Evolutionary conservation across 768 basidiomycete genomes (phyloP).

Genomic region (Glaciozyma martinii): DNA sequence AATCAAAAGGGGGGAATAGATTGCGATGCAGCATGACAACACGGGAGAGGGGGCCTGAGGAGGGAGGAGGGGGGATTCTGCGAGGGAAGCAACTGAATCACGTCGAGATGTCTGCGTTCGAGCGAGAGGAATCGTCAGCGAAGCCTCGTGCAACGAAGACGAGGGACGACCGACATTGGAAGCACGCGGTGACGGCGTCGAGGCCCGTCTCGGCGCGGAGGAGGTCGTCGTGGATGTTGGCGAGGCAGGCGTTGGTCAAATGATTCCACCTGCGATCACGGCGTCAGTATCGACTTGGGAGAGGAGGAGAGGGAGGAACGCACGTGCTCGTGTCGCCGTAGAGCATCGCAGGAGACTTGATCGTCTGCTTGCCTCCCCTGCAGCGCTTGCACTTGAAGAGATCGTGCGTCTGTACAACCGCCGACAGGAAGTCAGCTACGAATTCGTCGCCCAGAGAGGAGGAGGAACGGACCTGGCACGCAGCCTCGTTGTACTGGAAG

Average conservation of each 20-base stretch:
- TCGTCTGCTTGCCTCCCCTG: slow-evolving; percentile 69
- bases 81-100: neutral
- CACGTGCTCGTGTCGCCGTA: slow-evolving; percentile 98
- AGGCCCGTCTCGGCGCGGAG: slow-evolving; percentile 77
- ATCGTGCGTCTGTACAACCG: slow-evolving; percentile 73
- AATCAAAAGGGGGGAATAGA: neutral
- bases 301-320: slow-evolving; percentile 39
- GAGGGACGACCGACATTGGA: slow-evolving; percentile 47
- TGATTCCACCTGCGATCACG: slow-evolving; percentile 77
- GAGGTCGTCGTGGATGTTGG: slow-evolving; percentile 89
- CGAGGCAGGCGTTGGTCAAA: slow-evolving; percentile 77
- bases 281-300: neutral
- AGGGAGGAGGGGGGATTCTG: too few species aligned
- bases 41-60: neutral
- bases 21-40: too few species aligned
- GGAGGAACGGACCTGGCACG: slow-evolving; percentile 19
- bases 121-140: neutral
- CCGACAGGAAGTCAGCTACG: neutral
- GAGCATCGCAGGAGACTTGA: slow-evolving; percentile 73
- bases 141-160: neutral
- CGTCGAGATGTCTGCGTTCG: neutral
- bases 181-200: slow-evolving; percentile 84
- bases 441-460: too few species aligned
- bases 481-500: slow-evolving; percentile 75
- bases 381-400: slow-evolving; percentile 95